Evolutionary conservation across 129 eudicot genomes (phyloP), one percentile per base, ranked within the genome.

Genomic region (Tagetes patula): DNA sequence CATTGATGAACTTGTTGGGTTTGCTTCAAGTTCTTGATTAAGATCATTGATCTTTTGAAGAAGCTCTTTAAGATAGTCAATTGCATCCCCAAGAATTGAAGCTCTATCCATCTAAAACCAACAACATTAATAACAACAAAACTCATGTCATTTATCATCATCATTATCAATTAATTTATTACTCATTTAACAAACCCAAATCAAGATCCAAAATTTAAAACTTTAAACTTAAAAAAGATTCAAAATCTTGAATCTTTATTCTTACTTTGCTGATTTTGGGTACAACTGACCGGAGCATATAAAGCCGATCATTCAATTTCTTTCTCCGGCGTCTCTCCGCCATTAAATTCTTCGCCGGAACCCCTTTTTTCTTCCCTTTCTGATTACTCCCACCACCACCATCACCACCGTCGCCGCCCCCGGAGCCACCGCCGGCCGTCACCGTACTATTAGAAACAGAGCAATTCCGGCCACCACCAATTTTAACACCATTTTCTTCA

Each of bases 51-150:
- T 88, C 86, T 86, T 85, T 62, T 88, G 93, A 78, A 88, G 79
- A 30, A 95, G 91, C 80, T 95, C 97, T 73, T 95, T 91, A 54
- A 95, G 79, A 80, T 95, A 95, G 73, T 91, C 96, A 48, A 95
- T 88, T 3, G 99, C 99, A 79, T 95, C 99, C 41, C 97, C 99
- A 5, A 91, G 91, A 49, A 95, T 95, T 37, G 99, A 90, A 69
- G 99, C 99, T 63, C 99, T 84, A 54, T 95, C 99, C 97, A 95
- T 90, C 99, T 94, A 81, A n/a, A 70, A 52, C 59, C n/a, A 74
- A 33, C 0, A 64, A 58, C 67, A 78, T 78, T 58, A 37, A 77
- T 58, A 40, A 42, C 46, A 1, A 2, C n/a, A 42, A 37, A 1
- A 2, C n/a, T 47, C 38, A 59, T 69, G 71, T 11, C 39, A 43